Percentiles rank a stretch among this genome's conserved stretches.
Evolutionary conservation across 768 basidiomycete genomes (phyloP).

Genomic region (Lanmaoa pseudosensibilis): DNA sequence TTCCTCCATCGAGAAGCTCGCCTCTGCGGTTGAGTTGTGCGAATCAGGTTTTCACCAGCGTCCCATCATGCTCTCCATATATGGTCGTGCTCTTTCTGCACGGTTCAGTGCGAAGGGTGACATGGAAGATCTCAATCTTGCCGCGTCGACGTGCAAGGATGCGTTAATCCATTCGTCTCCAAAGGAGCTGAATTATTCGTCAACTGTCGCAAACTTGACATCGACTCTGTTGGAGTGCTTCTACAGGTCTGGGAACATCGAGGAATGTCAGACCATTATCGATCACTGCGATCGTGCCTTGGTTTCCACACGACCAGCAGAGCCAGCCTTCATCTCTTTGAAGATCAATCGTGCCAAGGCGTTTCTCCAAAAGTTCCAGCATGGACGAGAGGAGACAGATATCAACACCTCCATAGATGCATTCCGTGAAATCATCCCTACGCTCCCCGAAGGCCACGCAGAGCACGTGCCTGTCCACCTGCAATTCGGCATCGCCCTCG

Average conservation of each 20-base stretch:
- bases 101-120: constrained; percentile 19
- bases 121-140: constrained; percentile 13
- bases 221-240: constrained; percentile 10
- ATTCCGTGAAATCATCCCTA: constrained; percentile 14
- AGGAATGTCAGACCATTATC: constrained; percentile 21
- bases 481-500: constrained; percentile 20
- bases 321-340: not conserved
- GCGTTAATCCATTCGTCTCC: constrained; percentile 12
- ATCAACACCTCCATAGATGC: constrained; percentile 11
- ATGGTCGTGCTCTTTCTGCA: constrained; percentile 10
- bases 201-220: constrained; percentile 1
- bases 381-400: constrained; percentile 6
- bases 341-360: constrained; percentile 17
- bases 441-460: constrained; percentile 12
- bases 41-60: constrained; percentile 3
- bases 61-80: constrained; percentile 9
- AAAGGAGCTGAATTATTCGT: not conserved
- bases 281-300: constrained; percentile 23
- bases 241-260: constrained; percentile 4
- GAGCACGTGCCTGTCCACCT: constrained; percentile 7
- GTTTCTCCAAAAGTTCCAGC: constrained; percentile 10
- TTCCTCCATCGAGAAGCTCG: constrained; percentile 14
- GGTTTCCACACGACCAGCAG: not conserved
- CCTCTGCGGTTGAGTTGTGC: constrained; percentile 16
- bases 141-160: constrained; percentile 17